Evolutionary conservation across 1,139 yeast genomes (phyloP), one percentile per base, ranked within the genome.

Genomic region (Geotrichum reessii): DNA sequence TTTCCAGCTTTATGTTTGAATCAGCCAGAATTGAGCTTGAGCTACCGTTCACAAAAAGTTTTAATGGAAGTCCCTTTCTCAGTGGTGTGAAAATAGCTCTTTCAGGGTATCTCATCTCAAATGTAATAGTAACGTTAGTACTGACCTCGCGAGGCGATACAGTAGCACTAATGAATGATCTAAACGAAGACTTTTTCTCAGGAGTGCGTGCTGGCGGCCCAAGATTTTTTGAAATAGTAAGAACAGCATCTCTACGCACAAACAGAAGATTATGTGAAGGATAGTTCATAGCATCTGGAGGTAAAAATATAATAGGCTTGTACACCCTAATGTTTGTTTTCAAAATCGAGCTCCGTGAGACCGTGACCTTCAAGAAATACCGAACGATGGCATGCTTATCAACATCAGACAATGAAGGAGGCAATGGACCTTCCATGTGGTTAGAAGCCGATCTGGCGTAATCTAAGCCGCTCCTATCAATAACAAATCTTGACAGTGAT

Each of bases 351-450:
- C 83, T 71, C 55, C 84, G 68, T 60, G 78, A 80, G 50, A 83
- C 81, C 0, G 86, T 82, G 7, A 77, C 86, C 66, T 82, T 82
- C 52, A 83, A 74, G 64, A 76, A 80, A 65, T 82, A 82, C 42
- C 59, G 74, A 50, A 84, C 71, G 2, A 75, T 70, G 12, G 84
- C 86, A 63, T 70, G 69, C 9, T 76, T 77, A 1, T 78, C 80
- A 59, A 77, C 62, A 5, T 80, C 83, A 22, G 76, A 71, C 25
- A 84, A 69, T 0, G 86, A 77, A 0, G 90, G 88, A 2, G 89
- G 88, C 46, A 84, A 70, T 52, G 76, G 78, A 1, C 75, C 66
- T 1, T 2, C 76, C 66, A 65, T 83, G 87, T 55, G 76, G 57
- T 7, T 65, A 57, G 0, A n/a, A n/a, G 70, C 63, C 28, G 65